These are phyloP conservation scores for Ophiostoma pallidulum DNA, from an alignment of 2,329 filamentous ascomycete genomes.

Conservation along the genomic window DNA sequence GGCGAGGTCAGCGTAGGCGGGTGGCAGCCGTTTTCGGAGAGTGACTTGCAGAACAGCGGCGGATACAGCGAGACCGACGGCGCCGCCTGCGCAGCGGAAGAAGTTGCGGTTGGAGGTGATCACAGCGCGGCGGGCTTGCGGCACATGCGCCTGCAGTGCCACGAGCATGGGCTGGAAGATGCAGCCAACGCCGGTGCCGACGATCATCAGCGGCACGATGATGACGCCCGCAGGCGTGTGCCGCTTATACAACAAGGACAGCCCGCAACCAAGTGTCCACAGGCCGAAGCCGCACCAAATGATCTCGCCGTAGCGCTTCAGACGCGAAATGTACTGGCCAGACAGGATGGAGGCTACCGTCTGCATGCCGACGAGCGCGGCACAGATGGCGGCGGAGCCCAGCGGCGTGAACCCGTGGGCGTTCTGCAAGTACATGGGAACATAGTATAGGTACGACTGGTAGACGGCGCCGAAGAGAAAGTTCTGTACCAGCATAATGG, in stretches of 20 bases:
- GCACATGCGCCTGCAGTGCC: slow-evolving; percentile 27
- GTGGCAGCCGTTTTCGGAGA: slow-evolving; percentile 8
- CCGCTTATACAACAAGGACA: slow-evolving; percentile 8
- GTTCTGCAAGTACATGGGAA: slow-evolving; percentile 23
- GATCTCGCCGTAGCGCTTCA: slow-evolving; percentile 22
- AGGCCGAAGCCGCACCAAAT: slow-evolving; percentile 25
- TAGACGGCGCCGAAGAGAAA: slow-evolving; percentile 1
- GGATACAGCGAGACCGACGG: slow-evolving; percentile 23
- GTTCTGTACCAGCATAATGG: background rate
- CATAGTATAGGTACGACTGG: slow-evolving; percentile 1
- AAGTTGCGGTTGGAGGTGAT: slow-evolving; percentile 30
- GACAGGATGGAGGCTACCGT: slow-evolving; percentile 22
- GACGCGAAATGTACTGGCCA: slow-evolving; percentile 23
- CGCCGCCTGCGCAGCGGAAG: slow-evolving; percentile 27
- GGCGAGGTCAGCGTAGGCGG: background rate
- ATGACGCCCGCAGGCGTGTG: slow-evolving; percentile 18
- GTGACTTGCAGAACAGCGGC: slow-evolving; percentile 24
- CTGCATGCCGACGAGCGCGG: slow-evolving; percentile 22
- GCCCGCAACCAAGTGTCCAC: slow-evolving; percentile 19
- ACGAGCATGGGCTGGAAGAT: slow-evolving; percentile 30
- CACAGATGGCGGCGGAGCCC: slow-evolving; percentile 22
- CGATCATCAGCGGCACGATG: slow-evolving; percentile 23
- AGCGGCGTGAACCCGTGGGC: slow-evolving; percentile 17
- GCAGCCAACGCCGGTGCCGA: slow-evolving; percentile 26
- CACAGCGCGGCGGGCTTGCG: slow-evolving; percentile 27